These are phyloP conservation scores for Magnusiomyces magnusii DNA, from an alignment of 1,139 yeast species.

Conservation along the genomic window DNA sequence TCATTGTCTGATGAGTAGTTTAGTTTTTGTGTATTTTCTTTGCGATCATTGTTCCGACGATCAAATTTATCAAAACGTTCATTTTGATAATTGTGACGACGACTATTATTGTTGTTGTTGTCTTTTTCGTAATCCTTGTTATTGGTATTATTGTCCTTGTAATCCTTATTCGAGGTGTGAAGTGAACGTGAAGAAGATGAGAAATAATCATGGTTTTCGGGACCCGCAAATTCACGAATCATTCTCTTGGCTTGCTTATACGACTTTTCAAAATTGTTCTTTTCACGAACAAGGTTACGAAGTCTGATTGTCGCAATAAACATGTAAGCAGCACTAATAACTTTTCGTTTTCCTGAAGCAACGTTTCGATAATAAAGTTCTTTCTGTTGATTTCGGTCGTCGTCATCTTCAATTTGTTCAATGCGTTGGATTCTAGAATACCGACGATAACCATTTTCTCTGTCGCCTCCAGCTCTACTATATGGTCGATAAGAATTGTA, in stretches of 20 bases:
- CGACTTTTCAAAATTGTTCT: conserved; percentile 3
- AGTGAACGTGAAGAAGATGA: background rate
- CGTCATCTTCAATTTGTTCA: background rate
- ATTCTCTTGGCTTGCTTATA: background rate
- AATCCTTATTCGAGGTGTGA: no score
- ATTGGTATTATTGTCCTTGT: no score
- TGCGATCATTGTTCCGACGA: background rate
- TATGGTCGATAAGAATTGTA: background rate
- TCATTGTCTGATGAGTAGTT: background rate
- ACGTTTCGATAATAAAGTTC: conserved; percentile 2
- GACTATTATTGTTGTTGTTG: background rate
- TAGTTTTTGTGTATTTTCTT: background rate
- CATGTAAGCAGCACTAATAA: background rate
- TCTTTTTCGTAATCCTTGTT: no score
- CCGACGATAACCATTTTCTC: background rate
- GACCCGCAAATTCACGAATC: background rate
- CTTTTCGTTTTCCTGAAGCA: background rate
- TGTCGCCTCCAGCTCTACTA: background rate
- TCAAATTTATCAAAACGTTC: background rate
- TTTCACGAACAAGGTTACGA: conserved; percentile 34
- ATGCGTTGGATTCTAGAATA: background rate
- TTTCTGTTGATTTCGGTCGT: conserved; percentile 4
- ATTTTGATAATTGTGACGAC: background rate
- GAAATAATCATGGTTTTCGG: background rate
- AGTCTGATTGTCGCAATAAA: conserved; percentile 53